Evolutionary conservation across 768 basidiomycete genomes (phyloP), one percentile per base, ranked within the genome.

Genomic region (Sarcomyxa edulis): DNA sequence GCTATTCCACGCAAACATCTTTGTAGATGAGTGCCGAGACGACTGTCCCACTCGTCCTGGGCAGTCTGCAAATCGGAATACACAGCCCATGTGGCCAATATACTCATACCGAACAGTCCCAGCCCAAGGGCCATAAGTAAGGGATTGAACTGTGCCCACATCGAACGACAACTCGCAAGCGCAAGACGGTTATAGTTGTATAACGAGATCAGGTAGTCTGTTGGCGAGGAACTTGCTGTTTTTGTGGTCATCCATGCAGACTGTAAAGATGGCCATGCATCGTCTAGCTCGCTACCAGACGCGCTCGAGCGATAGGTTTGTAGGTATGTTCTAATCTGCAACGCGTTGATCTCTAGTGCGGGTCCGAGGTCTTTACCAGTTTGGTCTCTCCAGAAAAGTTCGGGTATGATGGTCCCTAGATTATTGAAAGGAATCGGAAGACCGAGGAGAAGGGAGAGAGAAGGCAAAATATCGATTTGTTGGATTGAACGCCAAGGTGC

Each of bases 61-160:
- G 60, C 56, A 7, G 54, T 51, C 7, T 65, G 64, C 41, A 84
- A 61, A 24, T 68, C 66, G 16, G 53, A 50, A 55, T 79, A 89
- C 0, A 84, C 47, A 1, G 69, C 62, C 68, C 75, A 76, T 2
- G 71, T 62, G 0, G 80, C 72, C 5, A 76, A 49, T 0, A 81
- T 55, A 22, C 79, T 69, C 16, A 81, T 55, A 1, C 63, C 66
- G 20, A 94, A 69, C 18, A 89, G 59, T 0, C 58, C 48, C 7
- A 95, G 58, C 0, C 95, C 96, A 19, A 84, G 63, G 4, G 65
- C 58, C 72, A 98, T 97, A 10, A 88, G 66, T 1, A 74, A 50
- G 3, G 83, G 66, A 47, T 92, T 88, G 68, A 99, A 98, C 51
- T 90, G 89, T 1, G 96, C 95, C 96, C 96, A 99, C 39, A 97